These are phyloP conservation scores for Hemerocallis citrina DNA, from an alignment of 106 monocot genomes.

Conservation along the genomic window DNA sequence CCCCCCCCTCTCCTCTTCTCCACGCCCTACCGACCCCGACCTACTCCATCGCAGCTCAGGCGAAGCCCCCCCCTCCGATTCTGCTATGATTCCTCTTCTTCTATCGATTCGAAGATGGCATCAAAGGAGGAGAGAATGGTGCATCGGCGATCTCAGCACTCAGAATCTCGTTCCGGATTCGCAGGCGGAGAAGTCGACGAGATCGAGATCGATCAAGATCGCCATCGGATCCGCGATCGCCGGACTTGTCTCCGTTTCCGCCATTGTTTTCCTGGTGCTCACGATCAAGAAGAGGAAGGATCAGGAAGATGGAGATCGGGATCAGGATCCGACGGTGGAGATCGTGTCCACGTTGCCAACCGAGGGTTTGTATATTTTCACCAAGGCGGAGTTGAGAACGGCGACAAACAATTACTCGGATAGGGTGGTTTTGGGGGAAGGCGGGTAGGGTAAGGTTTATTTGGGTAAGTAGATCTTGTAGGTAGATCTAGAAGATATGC, in stretches of 20 bases:
- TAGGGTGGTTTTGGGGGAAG: constrained; percentile 45
- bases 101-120: too few relatives aligned
- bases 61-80: too few relatives aligned
- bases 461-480: too few relatives aligned
- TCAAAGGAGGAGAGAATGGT: too few relatives aligned
- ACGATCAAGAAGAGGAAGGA: constrained; percentile 5
- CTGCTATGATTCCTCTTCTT: too few relatives aligned
- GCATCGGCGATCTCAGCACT: constrained; percentile 33
- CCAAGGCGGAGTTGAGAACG: constrained; percentile 51
- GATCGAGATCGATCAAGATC: constrained; percentile 18
- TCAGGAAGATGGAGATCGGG: not conserved
- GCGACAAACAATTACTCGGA: constrained; percentile 52
- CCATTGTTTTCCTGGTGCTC: constrained; percentile 10
- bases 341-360: constrained; percentile 35
- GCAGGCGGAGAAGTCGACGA: not conserved
- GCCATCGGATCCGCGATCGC: constrained; percentile 31
- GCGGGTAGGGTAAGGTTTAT: constrained; percentile 71
- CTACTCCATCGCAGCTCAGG: too few relatives aligned
- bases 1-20: too few relatives aligned
- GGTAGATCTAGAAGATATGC: too few relatives aligned
- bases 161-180: constrained; percentile 15
- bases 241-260: constrained; percentile 8
- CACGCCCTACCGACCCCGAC: too few relatives aligned
- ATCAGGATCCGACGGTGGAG: not conserved
- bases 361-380: constrained; percentile 80